A percentile compares a stretch with the other conserved stretches of the same genome.
Conservation (phyloP, 257 asterid species). For the Rubia yunnanensis region DNA sequence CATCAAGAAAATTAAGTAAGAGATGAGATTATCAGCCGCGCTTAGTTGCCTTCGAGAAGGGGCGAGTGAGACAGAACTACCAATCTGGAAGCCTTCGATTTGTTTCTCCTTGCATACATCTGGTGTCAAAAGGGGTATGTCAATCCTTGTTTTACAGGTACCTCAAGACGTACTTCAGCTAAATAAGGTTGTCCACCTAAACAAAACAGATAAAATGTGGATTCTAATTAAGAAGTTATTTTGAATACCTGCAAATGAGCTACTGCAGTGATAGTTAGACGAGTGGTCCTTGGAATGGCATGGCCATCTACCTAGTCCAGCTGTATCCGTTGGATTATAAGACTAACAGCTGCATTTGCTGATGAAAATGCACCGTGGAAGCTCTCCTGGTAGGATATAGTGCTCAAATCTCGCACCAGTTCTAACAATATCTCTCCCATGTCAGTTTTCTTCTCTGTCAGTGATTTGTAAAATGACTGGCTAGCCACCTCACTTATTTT, state of each 20-base stretch:
- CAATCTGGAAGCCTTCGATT: neutral
- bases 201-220: neutral
- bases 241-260: conserved; percentile 3
- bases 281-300: neutral
- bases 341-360: conserved; percentile 83
- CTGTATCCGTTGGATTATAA: conserved; percentile 53
- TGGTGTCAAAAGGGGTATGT: neutral
- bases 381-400: conserved; percentile 89
- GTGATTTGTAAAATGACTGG: conserved; percentile 47
- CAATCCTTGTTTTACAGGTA: neutral
- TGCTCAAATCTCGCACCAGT: conserved; percentile 67
- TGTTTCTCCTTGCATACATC: neutral
- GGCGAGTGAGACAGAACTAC: neutral
- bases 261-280: neutral
- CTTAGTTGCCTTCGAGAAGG: neutral
- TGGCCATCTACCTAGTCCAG: conserved; percentile 16
- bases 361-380: conserved; percentile 93
- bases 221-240: neutral
- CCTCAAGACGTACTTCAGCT: too few species aligned
- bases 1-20: neutral
- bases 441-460: conserved; percentile 49
- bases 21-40: neutral
- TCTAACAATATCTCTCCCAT: conserved; percentile 67
- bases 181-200: neutral
- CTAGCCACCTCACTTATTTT: conserved; percentile 76